Percentiles rank a stretch among this genome's conserved stretches.
Conservation (phyloP, 139 green algal genomes). For the Tetraselmis striata region DNA sequence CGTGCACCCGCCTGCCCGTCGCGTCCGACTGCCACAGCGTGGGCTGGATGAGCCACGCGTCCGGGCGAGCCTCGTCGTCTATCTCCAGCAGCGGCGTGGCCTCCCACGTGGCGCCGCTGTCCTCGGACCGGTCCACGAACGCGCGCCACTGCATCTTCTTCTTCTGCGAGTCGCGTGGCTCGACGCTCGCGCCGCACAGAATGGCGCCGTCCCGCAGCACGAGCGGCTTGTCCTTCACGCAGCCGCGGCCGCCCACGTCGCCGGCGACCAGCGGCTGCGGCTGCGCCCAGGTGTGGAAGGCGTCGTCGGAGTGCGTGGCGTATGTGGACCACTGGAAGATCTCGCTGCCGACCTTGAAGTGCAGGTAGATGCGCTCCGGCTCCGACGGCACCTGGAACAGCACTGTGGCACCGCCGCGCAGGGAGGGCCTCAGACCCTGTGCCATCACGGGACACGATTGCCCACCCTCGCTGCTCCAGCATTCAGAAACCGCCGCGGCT, state of each 20-base stretch:
- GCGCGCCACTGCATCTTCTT: background rate
- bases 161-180: background rate
- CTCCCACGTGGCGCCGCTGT: background rate
- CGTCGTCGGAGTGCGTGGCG: constrained; percentile 6
- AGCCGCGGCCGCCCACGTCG: constrained; percentile 11
- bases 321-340: constrained; percentile 28
- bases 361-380: constrained; percentile 10
- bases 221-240: background rate
- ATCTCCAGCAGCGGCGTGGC: background rate
- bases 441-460: too few species aligned
- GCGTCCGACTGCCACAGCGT: background rate
- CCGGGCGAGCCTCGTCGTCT: background rate
- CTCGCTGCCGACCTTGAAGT: constrained; percentile 31
- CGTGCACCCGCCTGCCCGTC: background rate
- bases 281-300: constrained; percentile 10
- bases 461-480: too few species aligned
- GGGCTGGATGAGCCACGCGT: background rate
- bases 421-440: too few species aligned
- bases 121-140: background rate
- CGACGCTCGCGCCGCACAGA: background rate
- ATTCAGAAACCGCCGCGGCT: too few species aligned
- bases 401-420: too few species aligned
- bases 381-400: background rate
- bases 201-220: background rate
- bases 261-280: constrained; percentile 9